A percentile compares a stretch with the other conserved stretches of the same genome.
Evolutionary conservation across 495 filamentous ascomycete species (phyloP).

Genomic region (Penicillium taxi): DNA sequence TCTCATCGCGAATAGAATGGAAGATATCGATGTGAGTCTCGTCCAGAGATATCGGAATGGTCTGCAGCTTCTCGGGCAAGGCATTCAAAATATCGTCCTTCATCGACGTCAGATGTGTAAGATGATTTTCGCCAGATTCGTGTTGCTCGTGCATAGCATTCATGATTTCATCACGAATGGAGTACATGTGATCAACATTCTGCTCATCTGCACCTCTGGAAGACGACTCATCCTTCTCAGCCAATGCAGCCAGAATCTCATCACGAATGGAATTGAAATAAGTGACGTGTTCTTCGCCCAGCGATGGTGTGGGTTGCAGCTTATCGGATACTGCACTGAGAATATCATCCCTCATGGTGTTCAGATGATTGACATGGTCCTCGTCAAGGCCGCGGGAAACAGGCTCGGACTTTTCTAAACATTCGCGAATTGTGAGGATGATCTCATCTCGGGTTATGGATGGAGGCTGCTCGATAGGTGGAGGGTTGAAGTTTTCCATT

Average conservation of each 20-base stretch:
- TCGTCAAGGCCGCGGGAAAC: constrained; percentile 10
- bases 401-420: constrained; percentile 38
- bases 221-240: constrained; percentile 5
- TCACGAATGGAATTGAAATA: constrained; percentile 19
- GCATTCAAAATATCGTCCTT: constrained; percentile 39
- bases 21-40: constrained; percentile 3
- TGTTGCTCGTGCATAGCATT: constrained; percentile 30
- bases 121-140: constrained; percentile 9
- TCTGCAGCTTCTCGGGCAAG: not conserved
- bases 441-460: constrained; percentile 72
- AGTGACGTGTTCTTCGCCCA: constrained; percentile 19
- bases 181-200: constrained; percentile 2
- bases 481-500: constrained; percentile 66
- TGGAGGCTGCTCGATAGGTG: constrained; percentile 56
- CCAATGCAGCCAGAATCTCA: constrained; percentile 34
- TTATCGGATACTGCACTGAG: constrained; percentile 29
- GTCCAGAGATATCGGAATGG: constrained; percentile 10
- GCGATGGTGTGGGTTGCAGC: constrained; percentile 37
- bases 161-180: constrained; percentile 29
- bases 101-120: constrained; percentile 14
- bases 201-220: constrained; percentile 10
- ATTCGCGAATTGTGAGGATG: constrained; percentile 65
- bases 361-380: constrained; percentile 16
- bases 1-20: constrained; percentile 14
- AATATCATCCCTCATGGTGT: constrained; percentile 23